Conservation (phyloP, 2,329 filamentous ascomycete genomes). For the Arthrobotrys sphaeroides region DNA sequence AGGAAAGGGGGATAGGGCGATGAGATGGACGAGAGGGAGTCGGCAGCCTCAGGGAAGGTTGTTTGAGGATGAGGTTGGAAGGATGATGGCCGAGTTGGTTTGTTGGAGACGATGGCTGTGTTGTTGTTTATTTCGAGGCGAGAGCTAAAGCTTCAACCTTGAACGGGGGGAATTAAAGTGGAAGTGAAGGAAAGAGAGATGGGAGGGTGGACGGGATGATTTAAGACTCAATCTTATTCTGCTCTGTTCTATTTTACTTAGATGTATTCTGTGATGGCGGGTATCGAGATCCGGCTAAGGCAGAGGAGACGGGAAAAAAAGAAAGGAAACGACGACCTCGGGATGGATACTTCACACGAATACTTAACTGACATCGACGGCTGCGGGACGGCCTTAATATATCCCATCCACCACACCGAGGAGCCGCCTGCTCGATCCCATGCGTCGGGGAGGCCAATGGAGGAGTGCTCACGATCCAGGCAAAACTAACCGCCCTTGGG, state of each 20-base stretch:
- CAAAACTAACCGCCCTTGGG: constrained; percentile 47
- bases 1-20: background rate
- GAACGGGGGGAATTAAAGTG: no score
- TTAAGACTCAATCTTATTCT: no score
- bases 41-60: background rate
- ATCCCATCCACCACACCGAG: background rate
- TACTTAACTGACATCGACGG: background rate
- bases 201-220: no score
- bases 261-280: background rate
- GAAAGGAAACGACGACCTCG: no score
- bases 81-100: background rate
- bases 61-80: constrained; percentile 21
- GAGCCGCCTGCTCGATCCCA: background rate
- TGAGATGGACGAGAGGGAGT: background rate
- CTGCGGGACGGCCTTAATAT: constrained; percentile 11
- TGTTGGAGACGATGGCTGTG: background rate
- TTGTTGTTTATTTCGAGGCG: background rate
- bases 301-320: no score
- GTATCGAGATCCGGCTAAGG: constrained; percentile 2
- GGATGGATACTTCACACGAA: no score
- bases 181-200: no score
- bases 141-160: no score
- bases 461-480: constrained; percentile 43
- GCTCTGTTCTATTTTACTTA: no score
- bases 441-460: constrained; percentile 7